Evolutionary conservation across 495 filamentous ascomycete species (phyloP), one percentile per base, ranked within the genome.

Genomic region (Halenospora varia): DNA sequence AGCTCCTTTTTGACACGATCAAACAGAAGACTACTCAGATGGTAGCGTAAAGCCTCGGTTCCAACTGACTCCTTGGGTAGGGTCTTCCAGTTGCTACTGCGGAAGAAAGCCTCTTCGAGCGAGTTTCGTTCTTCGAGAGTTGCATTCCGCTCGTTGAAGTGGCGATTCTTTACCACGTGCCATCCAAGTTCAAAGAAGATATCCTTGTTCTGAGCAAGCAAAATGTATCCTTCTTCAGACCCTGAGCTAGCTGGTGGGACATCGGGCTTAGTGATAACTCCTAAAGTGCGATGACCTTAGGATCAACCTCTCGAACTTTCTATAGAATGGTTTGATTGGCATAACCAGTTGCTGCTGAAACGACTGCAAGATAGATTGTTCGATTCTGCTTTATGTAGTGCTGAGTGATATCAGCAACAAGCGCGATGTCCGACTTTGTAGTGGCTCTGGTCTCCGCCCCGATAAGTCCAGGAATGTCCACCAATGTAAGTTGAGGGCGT

Each of bases 381-480:
- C 80, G 75, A 11, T 67, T 56, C 25, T 81, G 73, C 2, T 42
- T 60, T 66, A 91, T 88, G 63, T 90, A 90, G 10, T 68, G 66
- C 9, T 82, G 67, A 0, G 78, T 77, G 13, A 92, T 55, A 8
- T 74, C 66, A 4, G 71, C 64, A 10, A 88, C 79, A 2, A 85
- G 67, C 1, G 64, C 49, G 1, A 77, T 75, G 45, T 75, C 78
- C 1, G 62, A 61, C 20, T 73, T 57, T 3, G 68, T 71, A 29
- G 78, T 70, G 0, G 70, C 71, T 6, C 71, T 72, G 2, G 72
- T 80, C 0, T 61, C 69, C 0, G 76, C 68, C 23, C 76, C 72
- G 53, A 79, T 82, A 2, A 89, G 69, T 0, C 85, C 84, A 0
- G 87, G 86, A 10, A 89, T 73, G 57, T 89, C 86, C 2, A 90